Conservation (phyloP, 495 filamentous ascomycete genomes). For the Trypethelium eluteriae region DNA sequence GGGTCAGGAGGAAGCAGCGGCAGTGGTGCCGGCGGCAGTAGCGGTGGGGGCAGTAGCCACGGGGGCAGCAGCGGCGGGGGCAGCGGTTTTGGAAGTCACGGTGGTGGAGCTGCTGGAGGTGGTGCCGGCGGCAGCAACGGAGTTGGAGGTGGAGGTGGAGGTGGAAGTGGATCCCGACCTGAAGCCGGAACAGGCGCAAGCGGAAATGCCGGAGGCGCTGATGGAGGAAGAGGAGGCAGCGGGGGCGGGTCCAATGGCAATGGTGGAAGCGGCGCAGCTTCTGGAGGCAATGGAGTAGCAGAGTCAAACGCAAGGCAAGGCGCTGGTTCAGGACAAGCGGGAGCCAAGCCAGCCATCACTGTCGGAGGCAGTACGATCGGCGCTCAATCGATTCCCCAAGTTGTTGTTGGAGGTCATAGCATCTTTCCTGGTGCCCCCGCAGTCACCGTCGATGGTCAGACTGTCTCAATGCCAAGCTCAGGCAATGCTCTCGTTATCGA, state of each 20-base stretch:
- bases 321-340: slow-evolving; percentile 1
- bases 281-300: neutral
- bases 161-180: neutral
- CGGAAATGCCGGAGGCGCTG: neutral
- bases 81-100: neutral
- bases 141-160: neutral
- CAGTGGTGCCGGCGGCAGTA: slow-evolving; percentile 10
- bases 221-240: neutral
- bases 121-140: slow-evolving; percentile 1
- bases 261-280: neutral
- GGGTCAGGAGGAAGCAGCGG: slow-evolving; percentile 4
- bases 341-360: slow-evolving; percentile 13
- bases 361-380: slow-evolving; percentile 15
- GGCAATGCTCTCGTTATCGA: slow-evolving; percentile 14
- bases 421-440: slow-evolving; percentile 12
- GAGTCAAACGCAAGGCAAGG: neutral
- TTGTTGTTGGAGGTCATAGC: slow-evolving; percentile 15
- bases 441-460: neutral
- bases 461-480: slow-evolving; percentile 11
- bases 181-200: neutral
- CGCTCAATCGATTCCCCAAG: slow-evolving; percentile 15
- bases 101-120: neutral
- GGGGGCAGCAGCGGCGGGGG: neutral
- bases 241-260: slow-evolving; percentile 4
- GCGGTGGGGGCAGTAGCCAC: slow-evolving; percentile 8